Evolutionary conservation across 345 rosid genomes (phyloP).

Genomic region (Trapa incisa): DNA sequence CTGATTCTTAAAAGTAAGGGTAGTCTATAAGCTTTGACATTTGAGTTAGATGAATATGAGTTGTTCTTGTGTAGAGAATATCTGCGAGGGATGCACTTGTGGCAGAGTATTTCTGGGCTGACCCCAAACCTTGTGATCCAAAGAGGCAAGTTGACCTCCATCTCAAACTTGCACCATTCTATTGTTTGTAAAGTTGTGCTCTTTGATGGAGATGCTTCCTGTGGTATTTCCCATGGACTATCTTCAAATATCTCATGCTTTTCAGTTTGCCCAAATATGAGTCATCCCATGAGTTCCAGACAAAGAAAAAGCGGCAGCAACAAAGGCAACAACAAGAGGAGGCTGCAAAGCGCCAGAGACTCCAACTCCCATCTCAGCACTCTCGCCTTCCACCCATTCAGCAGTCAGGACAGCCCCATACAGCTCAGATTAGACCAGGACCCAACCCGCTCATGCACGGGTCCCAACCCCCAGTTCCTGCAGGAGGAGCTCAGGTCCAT

Average conservation of each 20-base stretch:
- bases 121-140: constrained; percentile 90
- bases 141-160: constrained; percentile 37
- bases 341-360: constrained; percentile 77
- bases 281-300: constrained; percentile 93
- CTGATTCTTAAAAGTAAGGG: not conserved
- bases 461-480: constrained; percentile 48
- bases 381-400: constrained; percentile 48
- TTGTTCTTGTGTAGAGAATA: constrained; percentile 55
- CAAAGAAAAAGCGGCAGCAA: constrained; percentile 91
- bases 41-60: not conserved
- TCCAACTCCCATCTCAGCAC: constrained; percentile 21
- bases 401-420: constrained; percentile 70
- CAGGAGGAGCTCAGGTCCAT: constrained; percentile 21
- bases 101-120: constrained; percentile 96
- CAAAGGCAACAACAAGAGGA: constrained; percentile 68
- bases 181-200: not conserved
- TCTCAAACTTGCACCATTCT: not conserved
- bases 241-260: not conserved
- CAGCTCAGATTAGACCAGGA: constrained; percentile 37
- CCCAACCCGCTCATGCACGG: constrained; percentile 41
- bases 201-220: not conserved
- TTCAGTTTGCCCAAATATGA: constrained; percentile 79
- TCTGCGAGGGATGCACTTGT: constrained; percentile 91
- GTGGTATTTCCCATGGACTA: not conserved
- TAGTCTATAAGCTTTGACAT: no score